Conservation (phyloP, 2,329 filamentous ascomycete species). For the Clonostachys sp. region DNA sequence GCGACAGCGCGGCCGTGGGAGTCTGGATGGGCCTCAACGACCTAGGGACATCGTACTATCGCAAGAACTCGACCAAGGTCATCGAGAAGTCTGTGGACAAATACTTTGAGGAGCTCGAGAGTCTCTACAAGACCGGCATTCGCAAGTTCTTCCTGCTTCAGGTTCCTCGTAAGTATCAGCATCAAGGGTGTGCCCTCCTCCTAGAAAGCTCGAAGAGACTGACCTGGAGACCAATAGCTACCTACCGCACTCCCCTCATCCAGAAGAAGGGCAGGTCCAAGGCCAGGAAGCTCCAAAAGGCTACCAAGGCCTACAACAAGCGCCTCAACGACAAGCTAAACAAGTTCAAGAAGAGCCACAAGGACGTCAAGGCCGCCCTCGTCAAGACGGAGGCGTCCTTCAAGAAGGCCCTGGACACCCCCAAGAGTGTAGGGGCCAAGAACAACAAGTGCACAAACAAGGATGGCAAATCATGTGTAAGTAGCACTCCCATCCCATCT, state of each 20-base stretch:
- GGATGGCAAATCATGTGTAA: conserved; percentile 33
- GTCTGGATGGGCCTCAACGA: conserved; percentile 55
- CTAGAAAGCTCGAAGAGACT: neutral
- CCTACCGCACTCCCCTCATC: conserved; percentile 23
- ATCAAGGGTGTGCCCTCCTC: too few species aligned
- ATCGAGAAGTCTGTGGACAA: conserved; percentile 30
- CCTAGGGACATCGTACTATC: conserved; percentile 41
- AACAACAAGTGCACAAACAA: conserved; percentile 34
- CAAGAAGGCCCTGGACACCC: conserved; percentile 33
- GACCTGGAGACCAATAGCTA: neutral
- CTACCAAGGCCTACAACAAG: conserved; percentile 31
- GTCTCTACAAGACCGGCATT: conserved; percentile 46
- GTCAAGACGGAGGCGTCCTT: conserved; percentile 35
- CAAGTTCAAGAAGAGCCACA: conserved; percentile 25
- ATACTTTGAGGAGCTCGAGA: conserved; percentile 32
- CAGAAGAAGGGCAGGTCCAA: conserved; percentile 15
- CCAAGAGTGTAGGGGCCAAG: conserved; percentile 30
- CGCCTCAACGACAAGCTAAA: conserved; percentile 17
- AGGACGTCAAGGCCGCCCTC: conserved; percentile 21
- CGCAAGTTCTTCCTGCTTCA: conserved; percentile 56
- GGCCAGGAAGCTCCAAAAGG: neutral
- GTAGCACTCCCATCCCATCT: conserved; percentile 2
- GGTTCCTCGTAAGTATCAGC: conserved; percentile 37
- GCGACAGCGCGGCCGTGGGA: conserved; percentile 32
- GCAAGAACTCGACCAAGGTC: conserved; percentile 19